Conservation (phyloP, 2,329 filamentous ascomycete species). For the Ceratocystiopsis sp. region DNA sequence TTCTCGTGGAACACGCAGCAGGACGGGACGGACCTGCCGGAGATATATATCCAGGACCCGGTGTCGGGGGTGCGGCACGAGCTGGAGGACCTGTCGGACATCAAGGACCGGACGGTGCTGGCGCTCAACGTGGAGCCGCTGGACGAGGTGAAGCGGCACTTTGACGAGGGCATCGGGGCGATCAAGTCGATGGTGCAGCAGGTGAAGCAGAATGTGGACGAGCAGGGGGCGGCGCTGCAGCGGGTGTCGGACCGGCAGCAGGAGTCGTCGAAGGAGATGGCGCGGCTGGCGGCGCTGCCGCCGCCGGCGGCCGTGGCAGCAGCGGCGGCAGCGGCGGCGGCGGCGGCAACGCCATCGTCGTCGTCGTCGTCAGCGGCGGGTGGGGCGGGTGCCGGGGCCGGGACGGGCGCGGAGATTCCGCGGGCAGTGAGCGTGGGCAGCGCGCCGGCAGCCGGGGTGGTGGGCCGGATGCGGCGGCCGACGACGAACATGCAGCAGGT, state of each 20-base stretch:
- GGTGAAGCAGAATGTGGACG: slow-evolving; percentile 66
- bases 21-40: slow-evolving; percentile 79
- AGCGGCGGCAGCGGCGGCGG: no score
- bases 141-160: slow-evolving; percentile 90
- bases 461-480: slow-evolving; percentile 2
- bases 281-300: slow-evolving; percentile 33
- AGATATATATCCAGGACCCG: slow-evolving; percentile 95
- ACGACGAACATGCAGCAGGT: slow-evolving; percentile 37
- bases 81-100: slow-evolving; percentile 78
- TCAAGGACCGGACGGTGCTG: slow-evolving; percentile 90
- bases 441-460: slow-evolving; percentile 12
- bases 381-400: slow-evolving; percentile 16
- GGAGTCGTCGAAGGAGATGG: slow-evolving; percentile 76
- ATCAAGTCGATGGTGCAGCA: slow-evolving; percentile 72
- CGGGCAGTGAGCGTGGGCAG: slow-evolving; percentile 16
- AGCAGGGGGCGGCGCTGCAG: slow-evolving; percentile 67
- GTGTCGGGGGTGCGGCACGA: slow-evolving; percentile 94
- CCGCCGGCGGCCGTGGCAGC: background rate
- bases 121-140: slow-evolving; percentile 84
- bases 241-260: slow-evolving; percentile 81
- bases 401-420: slow-evolving; percentile 30
- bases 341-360: no score
- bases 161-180: slow-evolving; percentile 76
- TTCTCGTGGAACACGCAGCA: slow-evolving; percentile 98
- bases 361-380: no score